Conservation (phyloP, 306 rosid genomes). For the Macrotyloma uniflorum region DNA sequence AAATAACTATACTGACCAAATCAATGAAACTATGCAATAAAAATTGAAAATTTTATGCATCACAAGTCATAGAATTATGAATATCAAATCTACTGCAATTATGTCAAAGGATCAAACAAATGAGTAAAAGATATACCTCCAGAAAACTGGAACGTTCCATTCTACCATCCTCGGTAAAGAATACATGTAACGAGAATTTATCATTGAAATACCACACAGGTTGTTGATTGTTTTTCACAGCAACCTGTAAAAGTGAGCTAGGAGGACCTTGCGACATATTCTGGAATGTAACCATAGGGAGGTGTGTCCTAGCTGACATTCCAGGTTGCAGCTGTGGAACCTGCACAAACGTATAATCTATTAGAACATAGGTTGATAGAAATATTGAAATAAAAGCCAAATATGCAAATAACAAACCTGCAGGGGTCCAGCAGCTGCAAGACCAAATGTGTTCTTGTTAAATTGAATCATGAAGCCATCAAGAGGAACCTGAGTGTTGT, state of each 20-base stretch:
- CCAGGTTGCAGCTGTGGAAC: slow-evolving; percentile 84
- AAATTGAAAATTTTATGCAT: neutral
- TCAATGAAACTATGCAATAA: neutral
- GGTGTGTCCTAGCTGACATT: slow-evolving; percentile 58
- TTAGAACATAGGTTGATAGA: slow-evolving; percentile 16
- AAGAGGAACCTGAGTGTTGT: slow-evolving; percentile 69
- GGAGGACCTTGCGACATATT: slow-evolving; percentile 92
- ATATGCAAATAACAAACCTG: slow-evolving; percentile 54
- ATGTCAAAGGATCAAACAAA: neutral
- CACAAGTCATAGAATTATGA: neutral
- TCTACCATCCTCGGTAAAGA: slow-evolving; percentile 84
- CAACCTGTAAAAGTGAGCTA: slow-evolving; percentile 81
- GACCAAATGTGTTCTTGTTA: slow-evolving; percentile 88
- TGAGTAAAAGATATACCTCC: slow-evolving; percentile 59
- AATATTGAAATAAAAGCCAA: neutral
- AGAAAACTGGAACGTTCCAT: slow-evolving; percentile 90
- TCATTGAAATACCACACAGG: slow-evolving; percentile 91
- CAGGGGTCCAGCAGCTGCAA: slow-evolving; percentile 83
- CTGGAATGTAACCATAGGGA: slow-evolving; percentile 87
- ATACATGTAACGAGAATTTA: slow-evolving; percentile 62
- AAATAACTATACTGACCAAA: neutral
- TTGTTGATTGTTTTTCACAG: slow-evolving; percentile 83
- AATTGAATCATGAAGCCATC: slow-evolving; percentile 95
- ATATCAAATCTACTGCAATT: neutral
- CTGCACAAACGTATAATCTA: slow-evolving; percentile 43